Conservation (phyloP, 495 filamentous ascomycete genomes). For the Daldinia caldariorum region DNA sequence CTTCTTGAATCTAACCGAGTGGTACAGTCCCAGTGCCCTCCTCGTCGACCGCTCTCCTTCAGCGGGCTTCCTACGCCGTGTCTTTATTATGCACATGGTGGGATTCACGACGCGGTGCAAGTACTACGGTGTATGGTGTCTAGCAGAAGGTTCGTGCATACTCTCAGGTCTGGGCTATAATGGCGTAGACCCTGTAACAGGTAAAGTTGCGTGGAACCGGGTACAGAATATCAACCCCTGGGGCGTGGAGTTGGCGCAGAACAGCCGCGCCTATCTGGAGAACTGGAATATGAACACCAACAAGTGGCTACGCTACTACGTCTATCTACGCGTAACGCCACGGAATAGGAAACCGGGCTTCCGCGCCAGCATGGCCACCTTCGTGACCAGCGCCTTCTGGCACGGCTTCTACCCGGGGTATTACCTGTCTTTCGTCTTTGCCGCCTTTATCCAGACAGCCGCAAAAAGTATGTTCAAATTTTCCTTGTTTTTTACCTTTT, state of each 20-base stretch:
- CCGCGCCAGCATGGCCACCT: slow-evolving; percentile 92
- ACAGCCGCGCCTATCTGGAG: slow-evolving; percentile 85
- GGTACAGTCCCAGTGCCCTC: slow-evolving; percentile 69
- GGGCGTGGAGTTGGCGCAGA: slow-evolving; percentile 87
- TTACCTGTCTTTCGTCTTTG: slow-evolving; percentile 89
- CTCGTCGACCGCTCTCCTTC: slow-evolving; percentile 69
- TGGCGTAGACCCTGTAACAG: slow-evolving; percentile 83
- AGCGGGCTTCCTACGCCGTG: slow-evolving; percentile 73
- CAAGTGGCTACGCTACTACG: slow-evolving; percentile 93
- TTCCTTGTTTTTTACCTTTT: neutral
- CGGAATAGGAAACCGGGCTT: slow-evolving; percentile 97
- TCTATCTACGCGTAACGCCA: slow-evolving; percentile 95
- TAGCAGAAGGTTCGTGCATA: slow-evolving; percentile 95
- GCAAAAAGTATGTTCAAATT: slow-evolving; percentile 81
- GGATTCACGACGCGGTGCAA: slow-evolving; percentile 82
- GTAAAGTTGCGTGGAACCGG: slow-evolving; percentile 87
- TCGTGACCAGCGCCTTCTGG: slow-evolving; percentile 94
- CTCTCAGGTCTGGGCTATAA: slow-evolving; percentile 94
- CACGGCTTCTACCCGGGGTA: slow-evolving; percentile 98
- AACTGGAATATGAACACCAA: slow-evolving; percentile 99
- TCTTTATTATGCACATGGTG: slow-evolving; percentile 83
- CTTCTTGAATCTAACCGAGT: slow-evolving; percentile 78
- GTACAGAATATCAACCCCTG: slow-evolving; percentile 86
- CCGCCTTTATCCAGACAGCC: slow-evolving; percentile 87
- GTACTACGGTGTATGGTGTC: slow-evolving; percentile 94